phyloP scores from a whole-genome alignment of 2,329 filamentous ascomycete genomes.

The Fusarium sp. region DNA sequence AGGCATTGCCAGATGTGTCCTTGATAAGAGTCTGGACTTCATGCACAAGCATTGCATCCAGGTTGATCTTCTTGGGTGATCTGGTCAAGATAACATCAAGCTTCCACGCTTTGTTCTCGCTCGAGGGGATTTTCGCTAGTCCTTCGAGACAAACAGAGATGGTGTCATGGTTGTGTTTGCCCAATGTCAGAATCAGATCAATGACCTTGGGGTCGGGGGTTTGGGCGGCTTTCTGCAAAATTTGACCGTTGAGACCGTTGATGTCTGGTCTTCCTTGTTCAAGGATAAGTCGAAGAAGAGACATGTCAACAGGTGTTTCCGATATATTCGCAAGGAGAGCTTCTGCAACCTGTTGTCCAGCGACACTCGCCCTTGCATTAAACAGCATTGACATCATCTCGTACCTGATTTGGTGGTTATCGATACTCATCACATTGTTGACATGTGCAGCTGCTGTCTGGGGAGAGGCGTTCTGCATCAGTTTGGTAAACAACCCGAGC shows the following conservation, averaged over 20 bases:
- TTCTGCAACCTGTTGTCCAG: constrained; percentile 53
- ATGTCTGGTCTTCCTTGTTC: constrained; percentile 63
- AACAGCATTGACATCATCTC: constrained; percentile 61
- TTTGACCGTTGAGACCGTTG: constrained; percentile 58
- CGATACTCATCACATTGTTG: constrained; percentile 57
- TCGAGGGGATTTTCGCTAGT: constrained; percentile 56
- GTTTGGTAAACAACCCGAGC: constrained; percentile 53
- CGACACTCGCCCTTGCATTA: constrained; percentile 55
- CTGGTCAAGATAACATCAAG: constrained; percentile 58
- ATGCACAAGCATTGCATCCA: constrained; percentile 58
- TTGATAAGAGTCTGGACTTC: constrained; percentile 60
- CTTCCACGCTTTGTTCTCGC: constrained; percentile 59
- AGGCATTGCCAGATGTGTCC: constrained; percentile 49
- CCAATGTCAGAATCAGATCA: constrained; percentile 57
- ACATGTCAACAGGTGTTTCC: constrained; percentile 59
- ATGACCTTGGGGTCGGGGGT: constrained; percentile 60
- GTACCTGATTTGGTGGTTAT: constrained; percentile 54
- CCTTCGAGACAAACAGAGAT: constrained; percentile 56
- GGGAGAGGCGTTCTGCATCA: constrained; percentile 59
- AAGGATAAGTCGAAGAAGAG: constrained; percentile 59
- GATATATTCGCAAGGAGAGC: constrained; percentile 56
- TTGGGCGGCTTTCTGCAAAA: constrained; percentile 53
- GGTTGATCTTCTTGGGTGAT: constrained; percentile 53
- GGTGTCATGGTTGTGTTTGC: constrained; percentile 56
- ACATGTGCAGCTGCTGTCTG: constrained; percentile 60